A percentile compares a stretch with the other conserved stretches of the same genome.
phyloP scores from a whole-genome alignment of 768 basidiomycete species.

The Panellus pusillus region DNA sequence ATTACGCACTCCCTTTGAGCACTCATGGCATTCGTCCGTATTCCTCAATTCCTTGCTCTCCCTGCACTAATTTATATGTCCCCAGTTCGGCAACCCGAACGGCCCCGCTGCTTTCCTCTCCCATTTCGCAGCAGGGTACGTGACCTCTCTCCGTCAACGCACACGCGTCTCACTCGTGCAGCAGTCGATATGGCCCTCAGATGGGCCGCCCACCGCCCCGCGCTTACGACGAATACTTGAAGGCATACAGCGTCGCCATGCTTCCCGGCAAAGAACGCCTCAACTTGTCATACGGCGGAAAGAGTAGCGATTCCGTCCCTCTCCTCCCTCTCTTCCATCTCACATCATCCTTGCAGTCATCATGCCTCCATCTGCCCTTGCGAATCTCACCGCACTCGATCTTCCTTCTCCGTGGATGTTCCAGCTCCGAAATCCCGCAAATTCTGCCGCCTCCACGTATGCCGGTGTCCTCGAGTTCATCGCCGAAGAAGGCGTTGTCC shows the following conservation, averaged over 20 bases:
- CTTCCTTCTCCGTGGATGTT: constrained; percentile 96
- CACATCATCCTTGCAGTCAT: constrained; percentile 54
- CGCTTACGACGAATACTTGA: constrained; percentile 89
- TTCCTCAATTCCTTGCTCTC: not conserved
- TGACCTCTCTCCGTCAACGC: not conserved
- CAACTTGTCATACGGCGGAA: constrained; percentile 95
- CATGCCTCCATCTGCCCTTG: constrained; percentile 95
- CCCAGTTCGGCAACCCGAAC: constrained; percentile 44
- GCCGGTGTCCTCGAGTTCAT: constrained; percentile 99
- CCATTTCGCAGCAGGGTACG: constrained; percentile 50
- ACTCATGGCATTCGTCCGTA: constrained; percentile 45
- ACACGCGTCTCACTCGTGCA: constrained; percentile 44
- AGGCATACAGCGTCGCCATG: constrained; percentile 95
- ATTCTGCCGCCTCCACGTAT: constrained; percentile 83
- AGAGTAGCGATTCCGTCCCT: constrained; percentile 56
- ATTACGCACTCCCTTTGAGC: constrained; percentile 23
- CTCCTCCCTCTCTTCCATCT: constrained; percentile 2
- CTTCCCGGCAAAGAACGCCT: constrained; percentile 82
- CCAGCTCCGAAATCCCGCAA: constrained; percentile 88
- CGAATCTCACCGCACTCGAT: constrained; percentile 83
- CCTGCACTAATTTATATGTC: constrained; percentile 4
- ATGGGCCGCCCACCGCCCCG: constrained; percentile 59
- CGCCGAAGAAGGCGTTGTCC: constrained; percentile 92
- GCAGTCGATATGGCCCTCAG: constrained; percentile 47
- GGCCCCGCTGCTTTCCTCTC: constrained; percentile 64